phyloP scores from a whole-genome alignment of 2,329 filamentous ascomycete species.

The Beauveria asiatica region DNA sequence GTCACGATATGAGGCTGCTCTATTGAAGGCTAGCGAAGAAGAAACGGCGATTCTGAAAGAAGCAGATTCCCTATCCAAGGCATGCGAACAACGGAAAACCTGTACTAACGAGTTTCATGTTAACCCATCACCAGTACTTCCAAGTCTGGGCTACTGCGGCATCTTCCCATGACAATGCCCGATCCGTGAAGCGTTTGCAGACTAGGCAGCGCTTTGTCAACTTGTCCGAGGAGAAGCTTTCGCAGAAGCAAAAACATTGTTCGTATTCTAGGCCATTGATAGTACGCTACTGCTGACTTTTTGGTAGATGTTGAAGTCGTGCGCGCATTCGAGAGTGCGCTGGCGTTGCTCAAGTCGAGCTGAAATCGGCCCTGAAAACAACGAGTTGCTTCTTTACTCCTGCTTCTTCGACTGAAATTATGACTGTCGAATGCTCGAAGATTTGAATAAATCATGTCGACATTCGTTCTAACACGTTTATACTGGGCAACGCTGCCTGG shows the following conservation, averaged over 20 bases:
- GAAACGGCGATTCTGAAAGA: constrained; percentile 61
- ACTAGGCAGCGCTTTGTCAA: constrained; percentile 72
- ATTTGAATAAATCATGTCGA: background rate
- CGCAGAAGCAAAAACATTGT: constrained; percentile 75
- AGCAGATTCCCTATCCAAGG: constrained; percentile 58
- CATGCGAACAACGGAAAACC: constrained; percentile 22
- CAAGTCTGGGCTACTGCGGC: constrained; percentile 69
- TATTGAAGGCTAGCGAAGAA: constrained; percentile 51
- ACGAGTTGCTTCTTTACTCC: background rate
- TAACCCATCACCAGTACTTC: constrained; percentile 55
- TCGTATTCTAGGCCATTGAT: constrained; percentile 25
- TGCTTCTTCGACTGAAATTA: background rate
- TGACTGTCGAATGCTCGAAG: background rate
- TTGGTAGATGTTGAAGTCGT: constrained; percentile 44
- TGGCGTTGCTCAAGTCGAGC: constrained; percentile 41
- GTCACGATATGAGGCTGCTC: constrained; percentile 55
- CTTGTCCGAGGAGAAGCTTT: constrained; percentile 61
- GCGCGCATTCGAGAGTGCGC: constrained; percentile 52
- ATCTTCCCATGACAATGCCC: constrained; percentile 62
- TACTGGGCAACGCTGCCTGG: background rate
- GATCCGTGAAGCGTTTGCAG: constrained; percentile 70
- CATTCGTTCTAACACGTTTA: background rate
- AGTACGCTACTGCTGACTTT: background rate
- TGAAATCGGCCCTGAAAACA: constrained; percentile 12
- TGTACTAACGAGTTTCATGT: background rate